These are phyloP conservation scores for Lomentospora prolificans DNA, from an alignment of 2,329 filamentous ascomycete species.

Conservation along the genomic window DNA sequence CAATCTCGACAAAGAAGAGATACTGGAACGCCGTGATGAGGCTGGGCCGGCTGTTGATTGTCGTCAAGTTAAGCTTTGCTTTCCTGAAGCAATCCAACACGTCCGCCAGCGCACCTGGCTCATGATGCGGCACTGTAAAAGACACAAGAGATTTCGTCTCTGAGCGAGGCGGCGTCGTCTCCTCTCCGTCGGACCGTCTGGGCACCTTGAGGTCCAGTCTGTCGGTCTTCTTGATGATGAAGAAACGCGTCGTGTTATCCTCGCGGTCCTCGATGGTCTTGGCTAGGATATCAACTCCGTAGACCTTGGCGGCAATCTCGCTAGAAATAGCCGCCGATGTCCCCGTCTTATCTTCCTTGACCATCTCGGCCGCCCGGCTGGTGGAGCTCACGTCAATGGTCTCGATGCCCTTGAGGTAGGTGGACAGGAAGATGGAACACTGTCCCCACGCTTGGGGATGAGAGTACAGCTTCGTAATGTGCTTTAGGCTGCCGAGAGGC, in stretches of 20 bases:
- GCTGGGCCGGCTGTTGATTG: conserved; percentile 80
- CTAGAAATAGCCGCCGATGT: conserved; percentile 70
- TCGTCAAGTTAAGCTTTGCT: conserved; percentile 71
- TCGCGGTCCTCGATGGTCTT: conserved; percentile 60
- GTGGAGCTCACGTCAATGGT: conserved; percentile 78
- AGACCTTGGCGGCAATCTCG: conserved; percentile 58
- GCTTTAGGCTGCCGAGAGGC: conserved; percentile 41
- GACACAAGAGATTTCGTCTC: conserved; percentile 64
- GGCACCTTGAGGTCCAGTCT: conserved; percentile 2
- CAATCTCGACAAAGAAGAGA: conserved; percentile 88
- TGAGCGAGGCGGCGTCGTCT: background rate
- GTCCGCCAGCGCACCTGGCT: conserved; percentile 74
- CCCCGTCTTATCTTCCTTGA: conserved; percentile 46
- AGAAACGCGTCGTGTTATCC: conserved; percentile 73
- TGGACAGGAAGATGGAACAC: conserved; percentile 64
- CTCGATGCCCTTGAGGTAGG: conserved; percentile 64
- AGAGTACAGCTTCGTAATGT: conserved; percentile 72
- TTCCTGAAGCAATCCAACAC: conserved; percentile 69
- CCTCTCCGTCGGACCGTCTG: background rate
- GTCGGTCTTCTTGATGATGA: conserved; percentile 45
- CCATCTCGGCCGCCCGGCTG: conserved; percentile 72
- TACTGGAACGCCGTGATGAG: conserved; percentile 73
- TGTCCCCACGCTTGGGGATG: conserved; percentile 96
- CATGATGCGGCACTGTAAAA: conserved; percentile 70
- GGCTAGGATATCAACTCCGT: conserved; percentile 60